These are phyloP conservation scores for Phytophthora aleatoria DNA, from an alignment of 352 stramenopile species.

Conservation along the genomic window DNA sequence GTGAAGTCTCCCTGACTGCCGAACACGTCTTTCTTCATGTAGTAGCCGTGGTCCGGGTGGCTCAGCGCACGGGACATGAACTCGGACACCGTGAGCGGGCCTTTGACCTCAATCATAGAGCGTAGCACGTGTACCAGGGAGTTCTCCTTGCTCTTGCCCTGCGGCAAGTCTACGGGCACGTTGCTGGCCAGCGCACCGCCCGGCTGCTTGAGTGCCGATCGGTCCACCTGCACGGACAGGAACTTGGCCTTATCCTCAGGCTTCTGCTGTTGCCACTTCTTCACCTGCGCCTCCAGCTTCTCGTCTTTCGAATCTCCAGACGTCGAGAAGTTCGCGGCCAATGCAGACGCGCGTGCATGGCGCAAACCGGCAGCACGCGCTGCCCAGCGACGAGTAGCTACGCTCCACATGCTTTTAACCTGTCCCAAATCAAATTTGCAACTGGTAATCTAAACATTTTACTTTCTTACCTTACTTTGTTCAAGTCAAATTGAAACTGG, in stretches of 20 bases:
- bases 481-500: not conserved
- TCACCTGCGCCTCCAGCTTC: slow-evolving; percentile 44
- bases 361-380: slow-evolving; percentile 3
- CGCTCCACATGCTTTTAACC: slow-evolving; percentile 25
- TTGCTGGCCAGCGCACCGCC: slow-evolving; percentile 30
- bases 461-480: not conserved
- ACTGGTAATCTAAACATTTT: not conserved
- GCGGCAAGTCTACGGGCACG: slow-evolving; percentile 27
- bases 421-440: not conserved
- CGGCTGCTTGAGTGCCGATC: slow-evolving; percentile 74
- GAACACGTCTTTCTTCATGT: slow-evolving; percentile 95
- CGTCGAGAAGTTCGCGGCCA: slow-evolving; percentile 16
- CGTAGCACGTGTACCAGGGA: slow-evolving; percentile 78
- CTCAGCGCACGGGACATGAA: slow-evolving; percentile 93
- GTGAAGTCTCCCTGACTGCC: slow-evolving; percentile 93
- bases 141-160: slow-evolving; percentile 70
- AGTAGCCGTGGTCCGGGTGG: slow-evolving; percentile 94
- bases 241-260: slow-evolving; percentile 57
- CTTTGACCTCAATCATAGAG: slow-evolving; percentile 92
- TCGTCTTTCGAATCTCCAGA: slow-evolving; percentile 1
- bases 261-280: slow-evolving; percentile 66
- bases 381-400: slow-evolving; percentile 23
- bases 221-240: slow-evolving; percentile 67
- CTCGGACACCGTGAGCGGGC: slow-evolving; percentile 93
- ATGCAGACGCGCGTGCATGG: not conserved